These are phyloP conservation scores for Gossypium schwendimanii DNA, from an alignment of 441 rosid genomes.

Conservation along the genomic window DNA sequence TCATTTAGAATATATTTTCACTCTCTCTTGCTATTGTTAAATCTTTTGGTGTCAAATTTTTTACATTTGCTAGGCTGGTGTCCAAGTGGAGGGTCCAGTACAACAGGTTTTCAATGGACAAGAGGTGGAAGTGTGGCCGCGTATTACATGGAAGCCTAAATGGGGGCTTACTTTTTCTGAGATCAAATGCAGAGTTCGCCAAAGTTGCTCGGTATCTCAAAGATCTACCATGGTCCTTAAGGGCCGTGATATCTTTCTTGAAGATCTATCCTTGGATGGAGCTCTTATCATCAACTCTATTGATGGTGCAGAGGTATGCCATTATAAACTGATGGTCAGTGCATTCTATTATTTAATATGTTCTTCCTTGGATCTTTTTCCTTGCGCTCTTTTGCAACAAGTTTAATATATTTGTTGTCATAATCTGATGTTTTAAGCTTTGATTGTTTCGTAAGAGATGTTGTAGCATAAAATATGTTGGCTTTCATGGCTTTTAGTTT, in stretches of 20 bases:
- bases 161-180: conserved; percentile 81
- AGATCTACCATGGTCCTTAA: conserved; percentile 61
- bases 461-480: not conserved
- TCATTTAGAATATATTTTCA: not conserved
- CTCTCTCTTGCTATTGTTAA: not conserved
- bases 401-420: not conserved
- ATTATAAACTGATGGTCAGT: not conserved
- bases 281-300: conserved; percentile 54
- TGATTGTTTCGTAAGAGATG: not conserved
- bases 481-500: not conserved
- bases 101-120: conserved; percentile 65
- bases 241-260: conserved; percentile 50
- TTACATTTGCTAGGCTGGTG: conserved; percentile 55
- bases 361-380: not conserved
- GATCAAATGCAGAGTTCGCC: conserved; percentile 50
- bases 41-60: not conserved
- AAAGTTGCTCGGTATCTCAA: conserved; percentile 57
- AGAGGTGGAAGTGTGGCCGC: conserved; percentile 94
- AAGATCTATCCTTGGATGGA: conserved; percentile 75
- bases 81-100: conserved; percentile 63
- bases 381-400: not conserved
- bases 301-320: conserved; percentile 79
- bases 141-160: conserved; percentile 75
- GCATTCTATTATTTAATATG: not conserved
- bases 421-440: not conserved